These are phyloP conservation scores for Fusarium proliferatum DNA, from an alignment of 2,329 filamentous ascomycete species.

Conservation along the genomic window DNA sequence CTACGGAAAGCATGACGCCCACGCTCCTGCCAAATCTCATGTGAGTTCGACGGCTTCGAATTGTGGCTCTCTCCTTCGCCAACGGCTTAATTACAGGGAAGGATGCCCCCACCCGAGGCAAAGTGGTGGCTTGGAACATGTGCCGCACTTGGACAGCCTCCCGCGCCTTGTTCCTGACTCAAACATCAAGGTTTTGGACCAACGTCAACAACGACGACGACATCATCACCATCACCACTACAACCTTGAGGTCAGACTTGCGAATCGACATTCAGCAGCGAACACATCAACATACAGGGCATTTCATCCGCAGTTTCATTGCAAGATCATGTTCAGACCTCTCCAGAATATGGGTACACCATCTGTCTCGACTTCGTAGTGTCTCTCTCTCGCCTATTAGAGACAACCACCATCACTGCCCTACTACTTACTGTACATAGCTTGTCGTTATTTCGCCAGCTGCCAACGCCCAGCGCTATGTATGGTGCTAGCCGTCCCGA, in stretches of 20 bases:
- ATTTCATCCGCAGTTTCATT: background rate
- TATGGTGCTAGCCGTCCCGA: conserved; percentile 38
- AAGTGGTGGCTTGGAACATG: conserved; percentile 35
- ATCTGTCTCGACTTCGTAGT: conserved; percentile 4
- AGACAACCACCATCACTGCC: conserved; percentile 9
- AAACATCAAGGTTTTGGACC: conserved; percentile 28
- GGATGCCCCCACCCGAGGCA: conserved; percentile 14
- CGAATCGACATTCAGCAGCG: background rate
- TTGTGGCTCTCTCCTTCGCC: conserved; percentile 25
- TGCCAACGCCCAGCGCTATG: conserved; percentile 31
- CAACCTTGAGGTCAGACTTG: conserved; percentile 12
- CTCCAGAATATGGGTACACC: conserved; percentile 10
- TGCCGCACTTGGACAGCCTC: conserved; percentile 29
- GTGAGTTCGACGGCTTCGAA: conserved; percentile 19
- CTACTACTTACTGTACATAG: conserved; percentile 1
- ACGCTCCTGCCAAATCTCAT: conserved; percentile 30
- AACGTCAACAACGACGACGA: conserved; percentile 4
- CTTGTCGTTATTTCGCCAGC: conserved; percentile 17
- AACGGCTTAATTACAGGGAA: conserved; percentile 35
- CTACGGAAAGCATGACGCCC: conserved; percentile 11
- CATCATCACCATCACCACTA: conserved; percentile 12
- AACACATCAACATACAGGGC: background rate
- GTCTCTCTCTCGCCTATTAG: conserved; percentile 3
- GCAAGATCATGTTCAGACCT: background rate
- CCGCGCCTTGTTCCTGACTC: conserved; percentile 35